These are phyloP conservation scores for Zelonia costaricensis DNA, from an alignment of 208 protist genomes.

Conservation along the genomic window DNA sequence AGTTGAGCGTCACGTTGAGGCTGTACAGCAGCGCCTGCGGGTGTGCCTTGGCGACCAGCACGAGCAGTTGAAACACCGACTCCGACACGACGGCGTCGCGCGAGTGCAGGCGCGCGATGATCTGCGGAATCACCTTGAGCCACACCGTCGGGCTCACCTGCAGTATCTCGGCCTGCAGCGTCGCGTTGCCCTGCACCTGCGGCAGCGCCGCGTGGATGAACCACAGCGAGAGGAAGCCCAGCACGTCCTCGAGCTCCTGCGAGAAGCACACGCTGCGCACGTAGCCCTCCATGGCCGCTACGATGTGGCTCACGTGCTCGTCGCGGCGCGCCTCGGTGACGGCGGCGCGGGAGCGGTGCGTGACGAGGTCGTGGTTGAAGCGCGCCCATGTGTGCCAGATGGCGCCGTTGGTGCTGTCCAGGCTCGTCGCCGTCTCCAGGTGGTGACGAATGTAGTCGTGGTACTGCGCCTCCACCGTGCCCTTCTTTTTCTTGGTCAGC, in stretches of 20 bases:
- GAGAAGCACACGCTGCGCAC: constrained; percentile 89
- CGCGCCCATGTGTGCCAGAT: constrained; percentile 98
- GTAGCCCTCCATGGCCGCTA: constrained; percentile 95
- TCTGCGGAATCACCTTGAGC: constrained; percentile 99
- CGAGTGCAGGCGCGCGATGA: constrained; percentile 98
- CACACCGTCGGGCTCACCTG: constrained; percentile 97
- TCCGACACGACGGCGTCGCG: constrained; percentile 83
- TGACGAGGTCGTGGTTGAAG: constrained; percentile 92
- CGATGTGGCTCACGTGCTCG: constrained; percentile 68
- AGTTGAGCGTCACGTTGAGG: constrained; percentile 96
- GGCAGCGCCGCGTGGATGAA: constrained; percentile 92
- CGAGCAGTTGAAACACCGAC: constrained; percentile 94
- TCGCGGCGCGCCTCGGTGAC: constrained; percentile 25
- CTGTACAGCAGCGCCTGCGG: constrained; percentile 99
- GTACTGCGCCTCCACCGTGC: constrained; percentile 23
- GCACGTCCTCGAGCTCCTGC: constrained; percentile 95
- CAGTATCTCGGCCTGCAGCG: constrained; percentile 88
- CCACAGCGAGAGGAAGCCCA: constrained; percentile 99
- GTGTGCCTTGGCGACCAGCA: constrained; percentile 95
- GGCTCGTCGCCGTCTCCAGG: constrained; percentile 69
- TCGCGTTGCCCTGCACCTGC: constrained; percentile 52
- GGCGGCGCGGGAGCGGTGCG: constrained; percentile 18
- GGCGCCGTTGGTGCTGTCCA: constrained; percentile 94
- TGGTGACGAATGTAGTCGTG: constrained; percentile 55
- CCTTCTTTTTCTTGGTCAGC: constrained; percentile 21